Conservation (phyloP, 169 alveolate genomes). For the Cryptosporidium xiaoi region DNA sequence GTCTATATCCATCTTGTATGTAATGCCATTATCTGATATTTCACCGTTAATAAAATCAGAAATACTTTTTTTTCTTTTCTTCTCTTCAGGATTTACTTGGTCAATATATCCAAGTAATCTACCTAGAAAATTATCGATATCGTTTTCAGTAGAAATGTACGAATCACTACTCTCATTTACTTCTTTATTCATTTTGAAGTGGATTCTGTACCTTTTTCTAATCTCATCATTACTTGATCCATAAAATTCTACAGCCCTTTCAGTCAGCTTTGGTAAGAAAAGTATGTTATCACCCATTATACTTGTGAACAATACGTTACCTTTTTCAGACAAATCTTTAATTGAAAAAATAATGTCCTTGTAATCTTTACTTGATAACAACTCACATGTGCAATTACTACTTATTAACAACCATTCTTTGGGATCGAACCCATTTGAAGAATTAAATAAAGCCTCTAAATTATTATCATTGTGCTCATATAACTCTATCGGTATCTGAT, state of each 20-base stretch:
- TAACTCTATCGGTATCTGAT: slow-evolving; percentile 52
- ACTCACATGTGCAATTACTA: slow-evolving; percentile 35
- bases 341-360: slow-evolving; percentile 65
- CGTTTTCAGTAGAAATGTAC: slow-evolving; percentile 27
- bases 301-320: slow-evolving; percentile 45
- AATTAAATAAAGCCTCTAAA: not conserved
- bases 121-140: slow-evolving; percentile 26
- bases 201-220: slow-evolving; percentile 65
- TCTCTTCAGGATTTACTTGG: slow-evolving; percentile 69
- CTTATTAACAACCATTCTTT: slow-evolving; percentile 47
- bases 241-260: slow-evolving; percentile 60
- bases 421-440: not conserved
- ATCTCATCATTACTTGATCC: slow-evolving; percentile 38
- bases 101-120: slow-evolving; percentile 50
- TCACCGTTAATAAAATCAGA: slow-evolving; percentile 38
- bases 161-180: not conserved
- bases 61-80: slow-evolving; percentile 32
- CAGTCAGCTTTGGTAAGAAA: slow-evolving; percentile 54
- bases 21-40: slow-evolving; percentile 38
- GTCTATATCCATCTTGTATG: slow-evolving; percentile 57
- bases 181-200: slow-evolving; percentile 17
- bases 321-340: slow-evolving; percentile 47
- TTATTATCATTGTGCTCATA: slow-evolving; percentile 25
- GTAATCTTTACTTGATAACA: slow-evolving; percentile 46
- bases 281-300: slow-evolving; percentile 67